A percentile compares a stretch with the other conserved stretches of the same genome.
Conservation (phyloP, 192 early-diverging fungal species). For the Cetraspora pellucida region DNA sequence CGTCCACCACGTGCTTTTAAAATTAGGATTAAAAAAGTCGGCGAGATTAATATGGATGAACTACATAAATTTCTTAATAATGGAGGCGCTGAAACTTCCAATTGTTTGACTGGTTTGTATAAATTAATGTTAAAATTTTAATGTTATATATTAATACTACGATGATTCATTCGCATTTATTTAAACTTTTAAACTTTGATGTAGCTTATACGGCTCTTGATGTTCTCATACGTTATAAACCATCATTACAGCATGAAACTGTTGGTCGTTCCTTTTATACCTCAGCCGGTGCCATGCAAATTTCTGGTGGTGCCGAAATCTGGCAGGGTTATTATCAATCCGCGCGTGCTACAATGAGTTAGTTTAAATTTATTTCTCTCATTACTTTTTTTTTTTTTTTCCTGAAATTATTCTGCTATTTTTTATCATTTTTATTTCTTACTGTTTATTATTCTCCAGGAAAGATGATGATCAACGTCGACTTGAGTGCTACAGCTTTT, state of each 20-base stretch:
- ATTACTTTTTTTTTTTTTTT: not conserved
- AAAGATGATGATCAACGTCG: constrained; percentile 69
- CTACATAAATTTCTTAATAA: constrained; percentile 56
- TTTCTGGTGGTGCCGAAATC: constrained; percentile 76
- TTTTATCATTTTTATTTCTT: too few species aligned
- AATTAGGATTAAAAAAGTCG: constrained; percentile 64
- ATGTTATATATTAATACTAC: not conserved
- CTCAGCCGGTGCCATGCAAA: constrained; percentile 49
- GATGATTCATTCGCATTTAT: not conserved
- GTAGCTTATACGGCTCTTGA: constrained; percentile 68
- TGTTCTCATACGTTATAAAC: constrained; percentile 77
- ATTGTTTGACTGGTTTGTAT: constrained; percentile 42
- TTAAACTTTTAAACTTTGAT: not conserved
- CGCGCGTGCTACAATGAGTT: constrained; percentile 57
- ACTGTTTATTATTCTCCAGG: constrained; percentile 23
- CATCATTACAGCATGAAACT: constrained; percentile 71
- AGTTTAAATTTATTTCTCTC: not conserved
- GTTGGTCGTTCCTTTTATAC: constrained; percentile 94
- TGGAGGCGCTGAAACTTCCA: constrained; percentile 41
- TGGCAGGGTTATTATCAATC: constrained; percentile 95
- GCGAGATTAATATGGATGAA: constrained; percentile 68
- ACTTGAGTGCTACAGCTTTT: constrained; percentile 69
- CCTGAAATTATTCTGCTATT: not conserved
- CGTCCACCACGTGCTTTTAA: constrained; percentile 60
- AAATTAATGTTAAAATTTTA: not conserved